Evolutionary conservation across 2,329 filamentous ascomycete genomes (phyloP).

Genomic region (Xylariaceae sp.): DNA sequence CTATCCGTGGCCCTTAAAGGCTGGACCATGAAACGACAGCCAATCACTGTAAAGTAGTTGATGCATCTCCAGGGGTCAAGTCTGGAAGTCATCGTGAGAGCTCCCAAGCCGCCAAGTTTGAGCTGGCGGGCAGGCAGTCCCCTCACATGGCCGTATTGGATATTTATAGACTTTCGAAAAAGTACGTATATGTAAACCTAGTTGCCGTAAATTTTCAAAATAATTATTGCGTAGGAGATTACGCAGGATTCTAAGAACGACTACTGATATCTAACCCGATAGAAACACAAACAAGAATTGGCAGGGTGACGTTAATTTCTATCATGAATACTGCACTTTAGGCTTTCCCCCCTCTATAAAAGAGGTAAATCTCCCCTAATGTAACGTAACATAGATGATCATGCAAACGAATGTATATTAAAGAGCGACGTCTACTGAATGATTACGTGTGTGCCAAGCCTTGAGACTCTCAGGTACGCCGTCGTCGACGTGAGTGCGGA

Average conservation of each 20-base stretch:
- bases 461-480: constrained; percentile 7
- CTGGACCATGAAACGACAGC: not conserved
- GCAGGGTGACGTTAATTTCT: no score
- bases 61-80: not conserved
- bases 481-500: constrained; percentile 1
- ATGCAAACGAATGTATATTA: constrained; percentile 33
- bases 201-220: no score
- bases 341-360: no score
- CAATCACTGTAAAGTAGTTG: not conserved
- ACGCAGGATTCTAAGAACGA: no score
- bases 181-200: not conserved
- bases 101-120: not conserved
- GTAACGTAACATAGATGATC: no score
- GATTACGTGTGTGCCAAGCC: constrained; percentile 17
- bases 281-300: no score
- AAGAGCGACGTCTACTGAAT: constrained; percentile 21
- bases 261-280: no score
- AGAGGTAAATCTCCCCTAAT: no score
- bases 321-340: no score
- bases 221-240: no score
- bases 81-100: not conserved
- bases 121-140: not conserved
- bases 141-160: not conserved
- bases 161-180: no score
- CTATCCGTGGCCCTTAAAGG: not conserved